A percentile compares a stretch with the other conserved stretches of the same genome.
phyloP scores from a whole-genome alignment of 768 basidiomycete species.

The Dacryopinax primogenitus region DNA sequence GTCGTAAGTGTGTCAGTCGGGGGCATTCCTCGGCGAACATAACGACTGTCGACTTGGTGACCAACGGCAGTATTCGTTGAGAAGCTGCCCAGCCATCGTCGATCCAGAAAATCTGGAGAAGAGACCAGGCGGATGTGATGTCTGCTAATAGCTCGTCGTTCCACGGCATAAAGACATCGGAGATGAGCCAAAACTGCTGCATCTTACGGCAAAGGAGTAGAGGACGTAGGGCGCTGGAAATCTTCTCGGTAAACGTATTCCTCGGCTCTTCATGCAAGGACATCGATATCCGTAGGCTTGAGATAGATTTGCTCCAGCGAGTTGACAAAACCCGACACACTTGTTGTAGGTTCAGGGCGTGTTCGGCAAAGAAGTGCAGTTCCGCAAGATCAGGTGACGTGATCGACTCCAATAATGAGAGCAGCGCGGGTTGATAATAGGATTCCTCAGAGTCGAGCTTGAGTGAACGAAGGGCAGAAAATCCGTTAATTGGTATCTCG shows the following conservation, averaged over 20 bases:
- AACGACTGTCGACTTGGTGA: neutral
- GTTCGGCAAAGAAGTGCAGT: neutral
- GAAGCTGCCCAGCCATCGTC: constrained; percentile 4
- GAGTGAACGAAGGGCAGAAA: neutral
- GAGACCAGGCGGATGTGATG: neutral
- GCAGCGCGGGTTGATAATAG: neutral
- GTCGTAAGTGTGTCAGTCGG: neutral
- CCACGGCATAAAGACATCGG: constrained; percentile 1
- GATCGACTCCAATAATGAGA: neutral
- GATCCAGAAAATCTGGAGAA: neutral
- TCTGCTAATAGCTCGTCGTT: neutral
- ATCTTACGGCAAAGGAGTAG: neutral
- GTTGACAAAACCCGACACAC: neutral
- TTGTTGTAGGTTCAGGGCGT: neutral
- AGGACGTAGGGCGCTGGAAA: neutral
- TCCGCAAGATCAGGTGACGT: neutral
- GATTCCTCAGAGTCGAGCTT: constrained; percentile 3
- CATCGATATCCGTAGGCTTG: neutral
- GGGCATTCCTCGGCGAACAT: neutral
- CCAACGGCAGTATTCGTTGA: neutral
- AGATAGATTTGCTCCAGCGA: neutral
- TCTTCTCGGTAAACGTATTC: neutral
- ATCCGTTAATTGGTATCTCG: neutral
- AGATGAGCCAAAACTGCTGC: neutral
- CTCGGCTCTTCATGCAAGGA: neutral